Evolutionary conservation across 495 filamentous ascomycete genomes (phyloP).

Genomic region (Bombardia bombarda): DNA sequence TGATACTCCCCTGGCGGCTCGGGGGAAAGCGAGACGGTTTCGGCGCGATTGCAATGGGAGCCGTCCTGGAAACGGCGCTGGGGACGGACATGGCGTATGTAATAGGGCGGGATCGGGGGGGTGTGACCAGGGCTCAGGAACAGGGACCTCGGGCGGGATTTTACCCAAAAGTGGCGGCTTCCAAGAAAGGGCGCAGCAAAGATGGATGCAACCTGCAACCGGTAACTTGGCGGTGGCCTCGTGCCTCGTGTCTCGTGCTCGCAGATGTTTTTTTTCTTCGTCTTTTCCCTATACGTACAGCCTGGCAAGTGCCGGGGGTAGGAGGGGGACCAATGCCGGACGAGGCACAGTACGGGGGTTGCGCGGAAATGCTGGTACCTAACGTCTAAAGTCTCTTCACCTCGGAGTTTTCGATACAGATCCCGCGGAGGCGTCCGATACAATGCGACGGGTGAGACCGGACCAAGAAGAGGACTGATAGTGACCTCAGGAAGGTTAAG

Average conservation of each 20-base stretch:
- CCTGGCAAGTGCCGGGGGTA: conserved; percentile 10
- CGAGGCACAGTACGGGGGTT: too few species aligned
- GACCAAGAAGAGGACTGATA: too few species aligned
- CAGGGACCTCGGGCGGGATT: too few species aligned
- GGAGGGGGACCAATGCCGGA: background rate
- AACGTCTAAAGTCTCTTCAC: background rate
- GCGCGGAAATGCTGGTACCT: too few species aligned
- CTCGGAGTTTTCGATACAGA: conserved; percentile 2
- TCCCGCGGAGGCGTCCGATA: too few species aligned
- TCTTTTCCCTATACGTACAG: too few species aligned
- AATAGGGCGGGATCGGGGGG: conserved; percentile 11
- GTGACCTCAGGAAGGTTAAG: too few species aligned
- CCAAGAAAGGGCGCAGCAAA: conserved; percentile 4
- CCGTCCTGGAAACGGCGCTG: conserved; percentile 42
- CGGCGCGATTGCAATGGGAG: conserved; percentile 50
- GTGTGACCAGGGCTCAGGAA: conserved; percentile 11
- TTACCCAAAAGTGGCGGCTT: conserved; percentile 3
- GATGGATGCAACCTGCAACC: conserved; percentile 5
- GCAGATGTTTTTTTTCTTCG: too few species aligned
- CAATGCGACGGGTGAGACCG: too few species aligned
- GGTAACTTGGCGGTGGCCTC: background rate
- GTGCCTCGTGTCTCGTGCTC: background rate
- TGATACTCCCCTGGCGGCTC: conserved; percentile 34
- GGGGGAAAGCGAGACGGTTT: conserved; percentile 39
- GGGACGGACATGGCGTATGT: conserved; percentile 42